Percentiles rank a stretch among this genome's conserved stretches.
Conservation (phyloP, 2,329 filamentous ascomycete genomes). For the Trichoderma afroharzianum region DNA sequence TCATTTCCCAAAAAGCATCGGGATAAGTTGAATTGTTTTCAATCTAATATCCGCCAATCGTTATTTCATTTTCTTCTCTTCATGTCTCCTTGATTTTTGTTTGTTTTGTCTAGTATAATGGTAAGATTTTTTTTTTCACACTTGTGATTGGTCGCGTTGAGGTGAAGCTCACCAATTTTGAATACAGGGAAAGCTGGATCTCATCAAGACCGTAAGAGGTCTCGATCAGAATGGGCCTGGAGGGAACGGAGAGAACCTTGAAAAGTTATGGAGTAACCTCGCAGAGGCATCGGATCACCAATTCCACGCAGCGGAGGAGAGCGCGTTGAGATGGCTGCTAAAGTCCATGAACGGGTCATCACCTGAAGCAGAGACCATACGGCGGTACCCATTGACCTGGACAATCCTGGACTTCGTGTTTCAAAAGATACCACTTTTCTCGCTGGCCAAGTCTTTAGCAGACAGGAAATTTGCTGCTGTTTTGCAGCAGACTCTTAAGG, state of each 20-base stretch:
- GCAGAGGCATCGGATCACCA: slow-evolving; percentile 38
- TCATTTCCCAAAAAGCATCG: not conserved
- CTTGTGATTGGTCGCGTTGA: not conserved
- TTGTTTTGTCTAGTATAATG: not conserved
- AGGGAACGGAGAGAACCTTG: slow-evolving; percentile 44
- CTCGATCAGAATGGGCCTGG: slow-evolving; percentile 51
- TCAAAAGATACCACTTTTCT: slow-evolving; percentile 63
- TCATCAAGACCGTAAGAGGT: slow-evolving; percentile 52
- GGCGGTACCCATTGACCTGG: slow-evolving; percentile 58
- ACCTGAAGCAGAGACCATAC: slow-evolving; percentile 48
- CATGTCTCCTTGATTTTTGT: not conserved
- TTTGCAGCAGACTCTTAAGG: slow-evolving; percentile 62
- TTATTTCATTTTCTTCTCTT: slow-evolving; percentile 9
- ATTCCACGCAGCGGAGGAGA: slow-evolving; percentile 54
- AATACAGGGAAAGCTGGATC: slow-evolving; percentile 34
- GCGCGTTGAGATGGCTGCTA: slow-evolving; percentile 59
- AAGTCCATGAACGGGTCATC: slow-evolving; percentile 54
- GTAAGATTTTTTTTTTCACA: not conserved
- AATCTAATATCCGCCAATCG: not conserved
- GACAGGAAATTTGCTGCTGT: slow-evolving; percentile 66
- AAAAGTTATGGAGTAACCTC: slow-evolving; percentile 48
- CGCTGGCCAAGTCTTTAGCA: slow-evolving; percentile 66
- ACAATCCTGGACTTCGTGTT: slow-evolving; percentile 59
- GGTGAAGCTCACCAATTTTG: slow-evolving; percentile 16
- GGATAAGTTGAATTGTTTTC: not conserved